Percentiles rank a stretch among this genome's conserved stretches.
These are phyloP conservation scores for Houttuynia cordata DNA, from an alignment of 164 flowering plant species.

Conservation along the genomic window DNA sequence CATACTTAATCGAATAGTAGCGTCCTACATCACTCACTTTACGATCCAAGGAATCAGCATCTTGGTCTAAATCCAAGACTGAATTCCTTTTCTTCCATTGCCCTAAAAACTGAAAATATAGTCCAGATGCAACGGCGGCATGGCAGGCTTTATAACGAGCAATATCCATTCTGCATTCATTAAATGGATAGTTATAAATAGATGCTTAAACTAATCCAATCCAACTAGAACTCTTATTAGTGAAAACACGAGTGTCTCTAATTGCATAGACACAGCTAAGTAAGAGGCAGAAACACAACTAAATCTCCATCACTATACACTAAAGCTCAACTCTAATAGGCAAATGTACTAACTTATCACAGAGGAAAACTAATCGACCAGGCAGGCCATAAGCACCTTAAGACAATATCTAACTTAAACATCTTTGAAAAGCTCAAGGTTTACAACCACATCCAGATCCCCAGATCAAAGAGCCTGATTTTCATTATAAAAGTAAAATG, in stretches of 20 bases:
- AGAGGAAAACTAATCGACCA: no score
- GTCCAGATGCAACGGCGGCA: conserved; percentile 17
- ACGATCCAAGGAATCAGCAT: conserved; percentile 53
- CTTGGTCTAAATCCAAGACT: conserved; percentile 42
- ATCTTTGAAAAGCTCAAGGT: no score
- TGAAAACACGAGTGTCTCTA: not conserved
- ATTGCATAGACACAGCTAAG: not conserved
- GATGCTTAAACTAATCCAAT: not conserved
- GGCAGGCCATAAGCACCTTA: no score
- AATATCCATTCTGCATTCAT: conserved; percentile 68
- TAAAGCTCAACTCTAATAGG: no score
- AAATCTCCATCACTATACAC: no score
- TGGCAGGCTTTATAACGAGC: conserved; percentile 50
- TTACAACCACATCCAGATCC: no score
- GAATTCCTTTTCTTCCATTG: conserved; percentile 20
- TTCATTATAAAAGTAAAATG: no score
- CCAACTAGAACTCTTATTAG: not conserved
- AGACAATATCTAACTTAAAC: no score
- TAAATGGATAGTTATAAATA: conserved; percentile 1
- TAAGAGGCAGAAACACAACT: not conserved
- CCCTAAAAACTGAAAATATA: conserved; percentile 9
- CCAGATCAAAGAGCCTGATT: no score
- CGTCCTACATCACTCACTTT: conserved; percentile 61
- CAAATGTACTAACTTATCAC: no score
- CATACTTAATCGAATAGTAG: conserved; percentile 70